Evolutionary conservation across 805 yeast species (phyloP), one percentile per base, ranked within the genome.

Genomic region (Suhomyces pyralidae): DNA sequence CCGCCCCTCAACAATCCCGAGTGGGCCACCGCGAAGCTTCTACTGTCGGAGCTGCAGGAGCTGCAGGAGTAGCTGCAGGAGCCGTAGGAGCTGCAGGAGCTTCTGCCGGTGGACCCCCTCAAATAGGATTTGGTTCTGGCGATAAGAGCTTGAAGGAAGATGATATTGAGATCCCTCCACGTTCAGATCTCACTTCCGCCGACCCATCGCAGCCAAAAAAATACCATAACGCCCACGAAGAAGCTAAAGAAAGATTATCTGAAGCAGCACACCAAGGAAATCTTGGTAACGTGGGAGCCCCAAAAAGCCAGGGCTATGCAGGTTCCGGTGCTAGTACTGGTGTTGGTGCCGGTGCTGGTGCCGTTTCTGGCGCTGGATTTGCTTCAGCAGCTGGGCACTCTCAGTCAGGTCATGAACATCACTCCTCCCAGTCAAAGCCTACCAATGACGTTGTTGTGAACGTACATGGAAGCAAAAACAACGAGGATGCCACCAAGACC

Each of bases 401-500:
- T 36, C 12, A 19, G 7, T 36, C 40, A 1, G 20, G 9, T 15
- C 20, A 3, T 15, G 20, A 36, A 15, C 20, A n/a, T 36, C 42
- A 19, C 7, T 38, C 42, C 22, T n/a, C 42, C 24, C 17, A 38
- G 20, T 17, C 26, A 2, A 22, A 20, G 6, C 26, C 26, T 7
- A n/a, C n/a, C 9, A 53, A 48, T 24, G 65, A 62, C 45, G 62
- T 68, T 15, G 59, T 63, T 40, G 74, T 71, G 5, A 64, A 68
- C 9, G 74, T 71, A 19, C 61, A 61, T 51, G 73, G 72, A 17
- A 62, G 60, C 28, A 56, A 52, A 17, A 65, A 63, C 52, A 58
- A 61, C 25, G 51, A 51, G 4, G 58, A 62, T 17, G 74, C 76
- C 2, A 61, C 64, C 12, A 24, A 40, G 8, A 56, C 69, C 50